phyloP scores from a whole-genome alignment of 306 rosid species.

The Sophora flavescens region DNA sequence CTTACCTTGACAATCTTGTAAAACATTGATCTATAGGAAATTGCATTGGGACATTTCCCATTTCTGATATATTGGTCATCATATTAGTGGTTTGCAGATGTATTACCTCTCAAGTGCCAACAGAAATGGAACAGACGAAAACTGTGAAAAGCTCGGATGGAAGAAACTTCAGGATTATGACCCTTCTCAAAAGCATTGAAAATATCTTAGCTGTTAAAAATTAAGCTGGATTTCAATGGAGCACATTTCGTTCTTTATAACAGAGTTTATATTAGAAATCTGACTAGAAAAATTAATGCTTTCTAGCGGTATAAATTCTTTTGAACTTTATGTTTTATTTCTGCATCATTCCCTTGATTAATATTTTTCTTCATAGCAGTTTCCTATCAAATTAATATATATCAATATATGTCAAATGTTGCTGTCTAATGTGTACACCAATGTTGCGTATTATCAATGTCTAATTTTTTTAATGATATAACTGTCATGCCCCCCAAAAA shows the following conservation, averaged over 20 bases:
- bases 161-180: slow-evolving; percentile 78
- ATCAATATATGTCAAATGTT: no score
- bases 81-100: slow-evolving; percentile 78
- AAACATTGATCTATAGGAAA: slow-evolving; percentile 20
- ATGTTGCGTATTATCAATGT: no score
- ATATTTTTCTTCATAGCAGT: no score
- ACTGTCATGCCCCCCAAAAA: no score
- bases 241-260: no score
- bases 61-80: slow-evolving; percentile 46
- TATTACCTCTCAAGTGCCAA: slow-evolving; percentile 81
- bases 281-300: not conserved
- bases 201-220: slow-evolving; percentile 53
- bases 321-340: slow-evolving; percentile 30
- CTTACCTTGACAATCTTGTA: slow-evolving; percentile 20
- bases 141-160: slow-evolving; percentile 83
- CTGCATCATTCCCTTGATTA: no score
- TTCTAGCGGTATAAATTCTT: slow-evolving; percentile 6
- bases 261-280: no score
- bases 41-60: slow-evolving; percentile 23
- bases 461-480: no score
- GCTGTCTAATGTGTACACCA: no score
- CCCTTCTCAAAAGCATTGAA: slow-evolving; percentile 78
- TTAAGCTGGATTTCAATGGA: no score
- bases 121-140: slow-evolving; percentile 73
- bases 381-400: no score